These are phyloP conservation scores for Huntiella bhutanensis DNA, from an alignment of 2,329 filamentous ascomycete species.

Conservation along the genomic window DNA sequence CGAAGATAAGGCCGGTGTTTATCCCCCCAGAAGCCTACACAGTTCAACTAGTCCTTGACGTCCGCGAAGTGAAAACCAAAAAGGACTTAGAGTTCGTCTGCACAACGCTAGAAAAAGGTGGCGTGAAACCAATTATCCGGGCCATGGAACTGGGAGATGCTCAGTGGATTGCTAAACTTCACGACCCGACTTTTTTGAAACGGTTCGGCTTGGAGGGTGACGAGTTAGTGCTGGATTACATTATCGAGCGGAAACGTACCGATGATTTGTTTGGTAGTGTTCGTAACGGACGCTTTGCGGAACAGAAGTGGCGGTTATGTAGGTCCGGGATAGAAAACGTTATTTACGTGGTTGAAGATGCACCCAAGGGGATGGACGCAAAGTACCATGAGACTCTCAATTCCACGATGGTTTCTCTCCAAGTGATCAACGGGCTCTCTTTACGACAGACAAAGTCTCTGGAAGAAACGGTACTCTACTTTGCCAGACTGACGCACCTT, in stretches of 20 bases:
- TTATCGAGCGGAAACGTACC: constrained; percentile 62
- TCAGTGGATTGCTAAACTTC: constrained; percentile 60
- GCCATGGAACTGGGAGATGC: constrained; percentile 55
- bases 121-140: constrained; percentile 46
- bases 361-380: constrained; percentile 32
- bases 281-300: constrained; percentile 64
- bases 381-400: constrained; percentile 41
- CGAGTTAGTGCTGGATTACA: constrained; percentile 61
- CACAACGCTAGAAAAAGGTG: constrained; percentile 47
- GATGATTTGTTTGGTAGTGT: constrained; percentile 67
- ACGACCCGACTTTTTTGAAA: constrained; percentile 36
- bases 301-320: constrained; percentile 65
- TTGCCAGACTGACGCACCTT: constrained; percentile 51
- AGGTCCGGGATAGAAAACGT: constrained; percentile 58
- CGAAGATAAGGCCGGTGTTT: constrained; percentile 33
- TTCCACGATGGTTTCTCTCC: constrained; percentile 56
- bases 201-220: constrained; percentile 41
- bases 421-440: constrained; percentile 63
- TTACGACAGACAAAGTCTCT: constrained; percentile 57
- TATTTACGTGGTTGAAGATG: constrained; percentile 62
- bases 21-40: constrained; percentile 49
- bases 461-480: constrained; percentile 60
- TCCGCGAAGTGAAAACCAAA: constrained; percentile 53
- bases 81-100: constrained; percentile 62
- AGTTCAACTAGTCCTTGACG: constrained; percentile 54